Conservation (phyloP, 179 eudicot species). For the Dionaea muscipula region DNA sequence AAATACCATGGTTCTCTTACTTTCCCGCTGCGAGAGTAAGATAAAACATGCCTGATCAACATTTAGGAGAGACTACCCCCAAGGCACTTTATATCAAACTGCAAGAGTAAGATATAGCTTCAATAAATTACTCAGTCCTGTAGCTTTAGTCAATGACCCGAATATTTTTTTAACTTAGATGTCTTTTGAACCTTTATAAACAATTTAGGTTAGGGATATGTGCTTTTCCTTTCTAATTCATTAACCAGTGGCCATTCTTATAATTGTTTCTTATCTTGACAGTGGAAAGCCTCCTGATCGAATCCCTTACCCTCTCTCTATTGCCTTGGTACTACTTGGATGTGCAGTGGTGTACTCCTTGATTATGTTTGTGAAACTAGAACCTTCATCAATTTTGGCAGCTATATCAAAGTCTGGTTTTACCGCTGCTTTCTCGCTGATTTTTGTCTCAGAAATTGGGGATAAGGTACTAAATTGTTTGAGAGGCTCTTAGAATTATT, state of each 20-base stretch:
- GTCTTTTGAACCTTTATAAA: no score
- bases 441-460: conserved; percentile 92
- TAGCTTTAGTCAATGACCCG: no score
- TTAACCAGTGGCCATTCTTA: conserved; percentile 16
- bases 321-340: conserved; percentile 69
- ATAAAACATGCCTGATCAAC: background rate
- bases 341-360: conserved; percentile 59
- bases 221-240: conserved; percentile 6
- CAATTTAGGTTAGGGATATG: no score
- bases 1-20: background rate
- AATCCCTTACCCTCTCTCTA: conserved; percentile 62
- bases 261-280: conserved; percentile 30
- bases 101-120: no score
- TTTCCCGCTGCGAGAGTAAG: background rate
- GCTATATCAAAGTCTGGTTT: conserved; percentile 89
- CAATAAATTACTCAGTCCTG: no score
- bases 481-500: background rate
- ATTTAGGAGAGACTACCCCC: no score
- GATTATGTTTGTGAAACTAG: conserved; percentile 61
- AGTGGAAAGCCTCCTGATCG: conserved; percentile 59
- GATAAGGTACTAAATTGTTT: conserved; percentile 52
- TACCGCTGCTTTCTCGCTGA: conserved; percentile 85
- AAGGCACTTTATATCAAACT: no score
- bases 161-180: no score
- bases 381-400: conserved; percentile 61